These are phyloP conservation scores for Sorghum bicolor DNA, from an alignment of 176 grass and related monocot species.

Conservation along the genomic window Sorghum_bicolor_NCBIv3 NC_012870.2:66585501-66586000, in stretches of 20 bases:
- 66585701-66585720: background rate
- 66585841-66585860: slow-evolving; percentile 64
- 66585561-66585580: slow-evolving; percentile 54
- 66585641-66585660: slow-evolving; percentile 15
- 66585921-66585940: background rate
- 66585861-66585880: slow-evolving; percentile 51
- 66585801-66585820: slow-evolving; percentile 86
- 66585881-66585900: background rate
- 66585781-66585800: slow-evolving; percentile 74
- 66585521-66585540: background rate
- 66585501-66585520: background rate
- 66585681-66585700: background rate
- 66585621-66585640: slow-evolving; percentile 89
- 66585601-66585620: slow-evolving; percentile 68
- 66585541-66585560: slow-evolving; percentile 44
- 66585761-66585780: slow-evolving; percentile 79
- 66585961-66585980: slow-evolving; percentile 69
- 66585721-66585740: background rate
- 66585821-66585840: slow-evolving; percentile 74
- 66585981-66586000: slow-evolving; percentile 64
- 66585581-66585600: slow-evolving; percentile 60
- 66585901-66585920: background rate
- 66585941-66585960: slow-evolving; percentile 5
- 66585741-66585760: slow-evolving; percentile 82
- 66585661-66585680: background rate